phyloP scores from a whole-genome alignment of 2,329 filamentous ascomycete genomes.

The Calonectria hongkongensis region DNA sequence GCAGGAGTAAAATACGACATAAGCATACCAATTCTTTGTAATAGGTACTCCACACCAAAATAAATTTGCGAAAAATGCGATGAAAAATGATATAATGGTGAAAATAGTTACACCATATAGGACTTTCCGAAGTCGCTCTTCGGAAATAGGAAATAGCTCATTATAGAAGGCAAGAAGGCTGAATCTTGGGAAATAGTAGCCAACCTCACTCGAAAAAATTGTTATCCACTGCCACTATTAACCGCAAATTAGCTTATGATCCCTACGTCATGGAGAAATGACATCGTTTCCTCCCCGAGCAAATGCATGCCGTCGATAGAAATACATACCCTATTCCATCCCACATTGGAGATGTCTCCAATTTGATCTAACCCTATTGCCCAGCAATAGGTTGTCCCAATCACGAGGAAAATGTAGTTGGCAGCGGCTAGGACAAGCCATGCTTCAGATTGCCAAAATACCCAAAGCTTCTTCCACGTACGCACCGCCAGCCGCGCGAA shows the following conservation, averaged over 20 bases:
- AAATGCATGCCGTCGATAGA: no score
- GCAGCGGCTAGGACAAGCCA: constrained; percentile 1
- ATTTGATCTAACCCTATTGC: background rate
- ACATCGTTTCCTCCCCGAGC: background rate
- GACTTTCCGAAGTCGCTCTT: background rate
- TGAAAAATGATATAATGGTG: background rate
- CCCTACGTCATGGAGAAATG: no score
- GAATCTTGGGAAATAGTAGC: constrained; percentile 15
- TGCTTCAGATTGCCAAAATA: constrained; percentile 15
- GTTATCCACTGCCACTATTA: constrained; percentile 19
- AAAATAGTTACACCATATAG: background rate
- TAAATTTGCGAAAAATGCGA: background rate
- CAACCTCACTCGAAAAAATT: constrained; percentile 5
- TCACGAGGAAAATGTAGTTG: constrained; percentile 4
- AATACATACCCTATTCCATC: constrained; percentile 1
- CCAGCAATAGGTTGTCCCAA: background rate
- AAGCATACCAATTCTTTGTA: background rate
- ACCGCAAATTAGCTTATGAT: background rate
- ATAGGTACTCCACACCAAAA: constrained; percentile 1
- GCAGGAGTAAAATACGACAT: no score
- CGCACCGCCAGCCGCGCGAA: constrained; percentile 2
- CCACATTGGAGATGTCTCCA: background rate
- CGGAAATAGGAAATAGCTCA: constrained; percentile 7
- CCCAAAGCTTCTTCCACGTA: background rate
- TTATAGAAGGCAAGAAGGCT: constrained; percentile 18